phyloP scores from a whole-genome alignment of 306 rosid genomes.

The Dalbergia cultrata region DNA sequence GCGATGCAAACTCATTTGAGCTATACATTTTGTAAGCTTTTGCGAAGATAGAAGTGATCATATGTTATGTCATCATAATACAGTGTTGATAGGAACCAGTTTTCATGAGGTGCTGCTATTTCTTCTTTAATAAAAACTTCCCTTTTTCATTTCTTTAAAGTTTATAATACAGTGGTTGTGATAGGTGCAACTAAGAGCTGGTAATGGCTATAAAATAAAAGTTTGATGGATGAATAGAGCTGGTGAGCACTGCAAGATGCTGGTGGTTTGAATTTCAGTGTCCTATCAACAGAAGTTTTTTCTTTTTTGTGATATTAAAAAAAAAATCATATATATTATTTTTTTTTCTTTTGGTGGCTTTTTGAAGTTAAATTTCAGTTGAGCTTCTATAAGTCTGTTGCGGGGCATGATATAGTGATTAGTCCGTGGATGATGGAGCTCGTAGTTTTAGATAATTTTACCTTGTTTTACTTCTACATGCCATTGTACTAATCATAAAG shows the following conservation, averaged over 20 bases:
- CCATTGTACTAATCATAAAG: slow-evolving; percentile 1
- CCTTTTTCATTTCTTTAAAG: not conserved
- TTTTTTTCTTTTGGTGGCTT: slow-evolving; percentile 10
- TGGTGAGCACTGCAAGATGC: slow-evolving; percentile 30
- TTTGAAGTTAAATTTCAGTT: slow-evolving; percentile 19
- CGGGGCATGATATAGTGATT: slow-evolving; percentile 12
- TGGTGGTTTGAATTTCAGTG: slow-evolving; percentile 24
- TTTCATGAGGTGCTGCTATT: not conserved
- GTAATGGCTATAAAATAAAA: slow-evolving; percentile 14
- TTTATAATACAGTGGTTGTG: slow-evolving; percentile 23
- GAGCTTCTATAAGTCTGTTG: slow-evolving; percentile 14
- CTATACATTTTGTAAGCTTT: not conserved
- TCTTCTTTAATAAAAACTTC: not conserved
- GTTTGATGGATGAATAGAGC: slow-evolving; percentile 3
- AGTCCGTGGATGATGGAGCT: slow-evolving; percentile 1
- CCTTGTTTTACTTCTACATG: not conserved
- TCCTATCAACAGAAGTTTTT: slow-evolving; percentile 2
- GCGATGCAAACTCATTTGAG: slow-evolving; percentile 1
- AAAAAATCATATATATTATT: slow-evolving; percentile 7
- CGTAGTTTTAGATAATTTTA: not conserved
- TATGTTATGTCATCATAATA: not conserved
- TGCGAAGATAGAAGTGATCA: slow-evolving; percentile 12
- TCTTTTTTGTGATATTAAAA: slow-evolving; percentile 12
- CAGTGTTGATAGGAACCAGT: not conserved
- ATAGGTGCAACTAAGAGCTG: not conserved